Conservation (phyloP, 306 rosid genomes). For the Phaseolus lunatus region DNA sequence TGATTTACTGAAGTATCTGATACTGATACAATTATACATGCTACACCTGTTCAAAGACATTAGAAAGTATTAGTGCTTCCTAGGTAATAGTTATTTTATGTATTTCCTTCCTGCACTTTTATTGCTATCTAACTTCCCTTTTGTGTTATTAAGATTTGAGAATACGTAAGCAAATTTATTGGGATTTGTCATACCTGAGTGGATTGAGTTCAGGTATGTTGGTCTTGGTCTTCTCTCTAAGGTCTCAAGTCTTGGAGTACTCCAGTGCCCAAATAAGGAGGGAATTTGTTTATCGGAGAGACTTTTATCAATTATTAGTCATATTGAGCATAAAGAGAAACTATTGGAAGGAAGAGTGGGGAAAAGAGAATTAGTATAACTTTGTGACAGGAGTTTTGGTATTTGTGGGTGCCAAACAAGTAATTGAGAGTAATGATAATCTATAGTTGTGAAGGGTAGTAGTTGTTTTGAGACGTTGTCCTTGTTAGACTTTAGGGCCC, state of each 20-base stretch:
- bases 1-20: not conserved
- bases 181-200: not conserved
- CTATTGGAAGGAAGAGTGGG: not conserved
- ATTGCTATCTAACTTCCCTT: not conserved
- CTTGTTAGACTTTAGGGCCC: too few relatives aligned
- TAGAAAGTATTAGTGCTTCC: not conserved
- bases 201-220: not conserved
- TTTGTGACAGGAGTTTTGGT: slow-evolving; percentile 1
- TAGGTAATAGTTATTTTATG: not conserved
- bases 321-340: not conserved
- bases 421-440: not conserved
- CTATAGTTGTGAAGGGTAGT: not conserved
- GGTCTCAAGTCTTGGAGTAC: not conserved
- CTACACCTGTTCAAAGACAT: not conserved
- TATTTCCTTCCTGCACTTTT: not conserved
- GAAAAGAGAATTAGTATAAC: not conserved
- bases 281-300: not conserved
- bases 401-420: not conserved
- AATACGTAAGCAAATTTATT: slow-evolving; percentile 9
- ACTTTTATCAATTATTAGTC: not conserved
- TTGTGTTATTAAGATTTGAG: slow-evolving; percentile 1
- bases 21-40: not conserved
- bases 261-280: not conserved
- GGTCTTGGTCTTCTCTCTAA: not conserved
- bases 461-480: not conserved